phyloP scores from a whole-genome alignment of 2,329 filamentous ascomycete genomes.

The Nemania bipapillata region DNA sequence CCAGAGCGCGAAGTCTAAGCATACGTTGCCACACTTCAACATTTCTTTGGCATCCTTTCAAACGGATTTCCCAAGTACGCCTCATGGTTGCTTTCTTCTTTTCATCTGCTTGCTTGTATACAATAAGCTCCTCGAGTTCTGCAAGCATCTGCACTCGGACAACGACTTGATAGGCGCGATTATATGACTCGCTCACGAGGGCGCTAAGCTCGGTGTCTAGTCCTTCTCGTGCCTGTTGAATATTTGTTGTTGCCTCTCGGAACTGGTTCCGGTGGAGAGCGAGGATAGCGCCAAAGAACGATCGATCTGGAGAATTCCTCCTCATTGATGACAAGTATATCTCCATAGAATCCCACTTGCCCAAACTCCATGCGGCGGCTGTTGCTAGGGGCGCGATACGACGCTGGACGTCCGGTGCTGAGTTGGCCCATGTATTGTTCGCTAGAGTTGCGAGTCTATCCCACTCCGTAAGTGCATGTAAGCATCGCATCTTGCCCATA shows the following conservation, averaged over 20 bases:
- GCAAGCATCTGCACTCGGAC: constrained; percentile 99
- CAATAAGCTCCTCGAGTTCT: constrained; percentile 96
- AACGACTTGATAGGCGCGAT: constrained; percentile 95
- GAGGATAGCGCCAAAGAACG: constrained; percentile 97
- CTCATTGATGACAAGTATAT: constrained; percentile 96
- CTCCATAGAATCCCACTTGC: constrained; percentile 98
- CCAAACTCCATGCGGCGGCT: constrained; percentile 93
- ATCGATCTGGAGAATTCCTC: constrained; percentile 88
- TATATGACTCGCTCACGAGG: constrained; percentile 97
- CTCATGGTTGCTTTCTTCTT: constrained; percentile 92
- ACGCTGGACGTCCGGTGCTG: constrained; percentile 84
- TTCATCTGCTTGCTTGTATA: constrained; percentile 93
- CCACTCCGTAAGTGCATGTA: constrained; percentile 98
- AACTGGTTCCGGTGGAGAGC: constrained; percentile 96
- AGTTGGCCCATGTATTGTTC: constrained; percentile 93
- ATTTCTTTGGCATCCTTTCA: constrained; percentile 95
- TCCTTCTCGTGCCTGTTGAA: constrained; percentile 90
- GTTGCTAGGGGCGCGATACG: constrained; percentile 93
- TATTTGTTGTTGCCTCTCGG: constrained; percentile 85
- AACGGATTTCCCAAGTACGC: constrained; percentile 91
- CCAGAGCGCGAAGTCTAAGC: constrained; percentile 91
- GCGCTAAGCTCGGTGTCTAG: constrained; percentile 96
- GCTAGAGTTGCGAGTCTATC: constrained; percentile 88
- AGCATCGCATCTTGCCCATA: constrained; percentile 99
- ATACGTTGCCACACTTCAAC: constrained; percentile 99